Percentiles rank a stretch among this genome's conserved stretches.
phyloP scores from a whole-genome alignment of 345 rosid genomes.

The Camelina hispida region DNA sequence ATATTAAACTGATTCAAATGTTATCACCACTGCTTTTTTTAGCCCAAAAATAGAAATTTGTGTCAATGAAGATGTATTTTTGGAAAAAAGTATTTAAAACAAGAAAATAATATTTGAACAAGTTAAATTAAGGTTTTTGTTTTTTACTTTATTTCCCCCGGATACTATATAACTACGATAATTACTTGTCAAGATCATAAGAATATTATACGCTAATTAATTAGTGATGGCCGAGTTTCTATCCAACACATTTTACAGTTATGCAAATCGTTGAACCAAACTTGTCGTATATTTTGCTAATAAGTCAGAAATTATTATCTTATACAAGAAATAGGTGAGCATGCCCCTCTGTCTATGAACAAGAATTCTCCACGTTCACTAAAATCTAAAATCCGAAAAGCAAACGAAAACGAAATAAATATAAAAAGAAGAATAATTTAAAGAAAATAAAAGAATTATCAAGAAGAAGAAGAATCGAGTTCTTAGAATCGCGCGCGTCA shows the following conservation, averaged over 20 bases:
- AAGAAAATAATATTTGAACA: neutral
- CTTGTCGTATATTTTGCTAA: slow-evolving; percentile 31
- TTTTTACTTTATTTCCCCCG: neutral
- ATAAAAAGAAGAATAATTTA: slow-evolving; percentile 5
- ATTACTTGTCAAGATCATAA: neutral
- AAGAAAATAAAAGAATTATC: slow-evolving; percentile 18
- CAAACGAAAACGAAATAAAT: slow-evolving; percentile 37
- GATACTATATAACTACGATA: neutral
- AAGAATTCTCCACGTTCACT: slow-evolving; percentile 48
- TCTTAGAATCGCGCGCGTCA: slow-evolving; percentile 36
- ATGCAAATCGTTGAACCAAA: slow-evolving; percentile 39
- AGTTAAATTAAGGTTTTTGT: neutral
- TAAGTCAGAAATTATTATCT: slow-evolving; percentile 18
- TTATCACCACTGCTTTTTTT: neutral
- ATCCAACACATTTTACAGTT: slow-evolving; percentile 15
- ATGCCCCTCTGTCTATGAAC: slow-evolving; percentile 31
- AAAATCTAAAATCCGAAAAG: slow-evolving; percentile 39
- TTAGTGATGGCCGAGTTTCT: slow-evolving; percentile 11
- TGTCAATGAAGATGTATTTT: neutral
- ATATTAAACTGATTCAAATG: neutral
- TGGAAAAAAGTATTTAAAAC: neutral
- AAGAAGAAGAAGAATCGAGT: slow-evolving; percentile 45
- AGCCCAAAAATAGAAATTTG: neutral
- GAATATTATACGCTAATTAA: slow-evolving; percentile 11
- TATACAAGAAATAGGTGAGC: slow-evolving; percentile 17